phyloP scores from a whole-genome alignment of 192 early-diverging fungal genomes.

The Dissophora globulifera region DNA sequence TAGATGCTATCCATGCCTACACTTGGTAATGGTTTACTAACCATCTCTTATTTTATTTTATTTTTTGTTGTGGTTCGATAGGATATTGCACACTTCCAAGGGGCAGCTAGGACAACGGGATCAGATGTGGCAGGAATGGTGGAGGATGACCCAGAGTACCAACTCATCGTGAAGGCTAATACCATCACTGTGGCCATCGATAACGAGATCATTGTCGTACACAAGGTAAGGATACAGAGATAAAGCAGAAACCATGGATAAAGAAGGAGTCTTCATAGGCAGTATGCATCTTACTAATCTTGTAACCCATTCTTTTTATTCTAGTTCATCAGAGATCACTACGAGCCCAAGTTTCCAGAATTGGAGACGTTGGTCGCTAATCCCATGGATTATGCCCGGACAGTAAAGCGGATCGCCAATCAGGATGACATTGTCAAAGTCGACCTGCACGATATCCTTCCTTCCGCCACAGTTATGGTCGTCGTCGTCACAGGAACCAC shows the following conservation, averaged over 20 bases:
- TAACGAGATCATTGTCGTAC: conserved; percentile 87
- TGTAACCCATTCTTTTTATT: no score
- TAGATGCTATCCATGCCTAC: no score
- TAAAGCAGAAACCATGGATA: no score
- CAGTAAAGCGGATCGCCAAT: conserved; percentile 84
- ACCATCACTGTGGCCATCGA: conserved; percentile 86
- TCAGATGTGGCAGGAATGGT: conserved; percentile 67
- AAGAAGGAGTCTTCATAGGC: no score
- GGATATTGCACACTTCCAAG: conserved; percentile 62
- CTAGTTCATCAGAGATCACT: conserved; percentile 91
- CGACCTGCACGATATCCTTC: conserved; percentile 81
- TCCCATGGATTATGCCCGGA: conserved; percentile 88
- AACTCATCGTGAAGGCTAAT: conserved; percentile 87
- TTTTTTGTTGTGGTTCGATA: conserved; percentile 30
- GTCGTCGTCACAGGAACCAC: conserved; percentile 92
- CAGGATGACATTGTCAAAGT: conserved; percentile 84
- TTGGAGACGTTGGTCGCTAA: conserved; percentile 90
- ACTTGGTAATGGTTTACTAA: no score
- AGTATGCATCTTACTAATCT: no score
- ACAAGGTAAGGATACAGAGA: conserved; percentile 74
- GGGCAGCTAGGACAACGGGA: conserved; percentile 41
- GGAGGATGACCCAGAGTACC: conserved; percentile 92
- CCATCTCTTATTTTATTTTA: neutral
- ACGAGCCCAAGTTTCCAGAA: conserved; percentile 89
- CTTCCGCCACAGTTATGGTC: conserved; percentile 88